Evolutionary conservation across 148 eudicot species (phyloP), one percentile per base, ranked within the genome.

Genomic region (Vaccinium corymbosum): DNA sequence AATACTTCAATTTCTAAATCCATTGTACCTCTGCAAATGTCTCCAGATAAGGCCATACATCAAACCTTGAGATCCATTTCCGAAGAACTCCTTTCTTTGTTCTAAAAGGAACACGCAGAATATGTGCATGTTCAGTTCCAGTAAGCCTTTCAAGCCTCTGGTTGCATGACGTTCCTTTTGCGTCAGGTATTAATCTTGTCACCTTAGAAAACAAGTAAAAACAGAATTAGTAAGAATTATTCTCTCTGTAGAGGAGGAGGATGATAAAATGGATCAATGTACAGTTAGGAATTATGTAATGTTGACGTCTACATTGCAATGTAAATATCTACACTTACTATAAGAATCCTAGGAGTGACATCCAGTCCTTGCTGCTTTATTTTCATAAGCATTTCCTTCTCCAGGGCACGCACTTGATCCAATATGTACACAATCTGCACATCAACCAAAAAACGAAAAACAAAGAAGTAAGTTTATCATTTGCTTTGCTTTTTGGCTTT

Each of bases 41-140:
- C 89, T 97, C 99, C 81, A 97, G 88, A 87, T 94, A 97, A 59
- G 99, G 99, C 99, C 99, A 97, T 14, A 97, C 91, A 86, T 97
- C 99, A 82, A 97, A 97, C 85, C 99, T 92, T 85, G 99, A 97
- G 59, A 97, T 91, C 99, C 99, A 97, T 88, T 97, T 91, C 70
- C 82, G 94, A 87, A 97, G 96, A 84, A 94, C 72, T 46, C 99
- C 99, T 79, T 91, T 90, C 66, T 97, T 93, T 73, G 98, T 94
- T 86, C 93, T 90, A 61, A 97, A 97, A 56, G 99, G 99, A 64
- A 97, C 94, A 70, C 99, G 92, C 79, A 97, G 88, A 83, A 97
- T 97, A 86, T 94, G 92, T 22, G 98, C 61, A 76, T 97, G 77
- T 42, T 94, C 93, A 12, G 98, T 95, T 80, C 99, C 98, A 81